These are phyloP conservation scores for Trichoderma endophyticum DNA, from an alignment of 2,329 filamentous ascomycete species.

Conservation along the genomic window DNA sequence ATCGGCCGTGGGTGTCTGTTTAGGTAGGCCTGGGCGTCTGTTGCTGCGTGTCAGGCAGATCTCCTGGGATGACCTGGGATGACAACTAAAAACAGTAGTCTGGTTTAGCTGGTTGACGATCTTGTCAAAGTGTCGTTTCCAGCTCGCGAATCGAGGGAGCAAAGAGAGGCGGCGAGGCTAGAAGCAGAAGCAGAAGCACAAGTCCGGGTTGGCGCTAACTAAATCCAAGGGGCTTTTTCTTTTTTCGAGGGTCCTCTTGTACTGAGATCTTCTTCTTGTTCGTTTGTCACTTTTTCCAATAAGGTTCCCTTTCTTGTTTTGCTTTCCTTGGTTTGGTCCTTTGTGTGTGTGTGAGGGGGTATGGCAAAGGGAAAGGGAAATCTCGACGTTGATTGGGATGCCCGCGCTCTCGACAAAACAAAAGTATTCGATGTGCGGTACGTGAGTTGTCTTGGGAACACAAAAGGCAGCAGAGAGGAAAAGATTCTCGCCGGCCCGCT, in stretches of 20 bases:
- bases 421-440: background rate
- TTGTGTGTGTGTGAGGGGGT: background rate
- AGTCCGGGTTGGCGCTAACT: background rate
- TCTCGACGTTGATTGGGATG: background rate
- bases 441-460: background rate
- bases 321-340: background rate
- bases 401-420: background rate
- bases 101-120: background rate
- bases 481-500: conserved; percentile 12
- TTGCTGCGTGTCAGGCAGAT: conserved; percentile 12
- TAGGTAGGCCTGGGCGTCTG: background rate
- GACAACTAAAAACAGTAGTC: background rate
- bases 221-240: background rate
- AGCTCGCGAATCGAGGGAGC: conserved; percentile 12
- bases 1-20: background rate
- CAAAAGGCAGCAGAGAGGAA: background rate
- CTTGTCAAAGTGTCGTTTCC: background rate
- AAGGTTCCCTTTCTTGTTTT: background rate
- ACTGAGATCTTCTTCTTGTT: background rate
- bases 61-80: background rate
- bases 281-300: background rate
- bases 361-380: background rate
- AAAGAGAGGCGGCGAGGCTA: background rate
- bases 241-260: background rate
- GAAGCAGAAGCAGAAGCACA: conserved; percentile 1